Evolutionary conservation across 495 filamentous ascomycete genomes (phyloP).

Genomic region (Pseudoneurospora amorphoporcata): DNA sequence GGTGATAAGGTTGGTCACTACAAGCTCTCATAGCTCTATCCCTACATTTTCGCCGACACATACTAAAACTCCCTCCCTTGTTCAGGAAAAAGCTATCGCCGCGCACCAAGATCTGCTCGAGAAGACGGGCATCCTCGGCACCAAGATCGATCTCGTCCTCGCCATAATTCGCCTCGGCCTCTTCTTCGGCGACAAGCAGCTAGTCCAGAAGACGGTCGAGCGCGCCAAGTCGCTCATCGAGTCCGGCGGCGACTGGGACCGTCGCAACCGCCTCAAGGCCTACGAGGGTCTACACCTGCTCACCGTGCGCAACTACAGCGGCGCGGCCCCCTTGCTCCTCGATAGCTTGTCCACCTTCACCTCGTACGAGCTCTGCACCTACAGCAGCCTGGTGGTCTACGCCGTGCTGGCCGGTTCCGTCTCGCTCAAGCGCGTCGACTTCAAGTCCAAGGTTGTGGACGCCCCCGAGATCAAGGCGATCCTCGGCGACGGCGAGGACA

Average conservation of each 20-base stretch:
- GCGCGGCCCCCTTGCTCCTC: slow-evolving; percentile 85
- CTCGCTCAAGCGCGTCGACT: slow-evolving; percentile 91
- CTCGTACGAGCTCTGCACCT: slow-evolving; percentile 93
- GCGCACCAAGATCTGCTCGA: slow-evolving; percentile 86
- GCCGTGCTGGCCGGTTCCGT: slow-evolving; percentile 89
- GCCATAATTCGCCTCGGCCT: slow-evolving; percentile 92
- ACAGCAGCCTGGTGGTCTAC: slow-evolving; percentile 89
- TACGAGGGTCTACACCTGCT: slow-evolving; percentile 93
- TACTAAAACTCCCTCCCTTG: neutral
- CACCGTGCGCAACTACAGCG: slow-evolving; percentile 77
- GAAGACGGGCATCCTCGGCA: slow-evolving; percentile 87
- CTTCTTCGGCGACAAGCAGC: slow-evolving; percentile 84
- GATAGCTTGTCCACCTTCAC: slow-evolving; percentile 98
- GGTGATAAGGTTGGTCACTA: slow-evolving; percentile 73
- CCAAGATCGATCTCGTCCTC: slow-evolving; percentile 91
- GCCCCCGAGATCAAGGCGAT: slow-evolving; percentile 97
- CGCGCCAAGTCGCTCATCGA: slow-evolving; percentile 85
- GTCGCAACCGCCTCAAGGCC: slow-evolving; percentile 93
- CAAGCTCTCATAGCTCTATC: neutral
- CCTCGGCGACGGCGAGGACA: slow-evolving; percentile 79
- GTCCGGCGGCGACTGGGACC: slow-evolving; percentile 94
- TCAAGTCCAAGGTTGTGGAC: slow-evolving; percentile 97
- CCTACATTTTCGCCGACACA: neutral
- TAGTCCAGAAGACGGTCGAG: slow-evolving; percentile 88
- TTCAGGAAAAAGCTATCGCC: slow-evolving; percentile 82